Percentiles rank a stretch among this genome's conserved stretches.
phyloP scores from a whole-genome alignment of 148 eudicot species.

The Silene uniflora region DNA sequence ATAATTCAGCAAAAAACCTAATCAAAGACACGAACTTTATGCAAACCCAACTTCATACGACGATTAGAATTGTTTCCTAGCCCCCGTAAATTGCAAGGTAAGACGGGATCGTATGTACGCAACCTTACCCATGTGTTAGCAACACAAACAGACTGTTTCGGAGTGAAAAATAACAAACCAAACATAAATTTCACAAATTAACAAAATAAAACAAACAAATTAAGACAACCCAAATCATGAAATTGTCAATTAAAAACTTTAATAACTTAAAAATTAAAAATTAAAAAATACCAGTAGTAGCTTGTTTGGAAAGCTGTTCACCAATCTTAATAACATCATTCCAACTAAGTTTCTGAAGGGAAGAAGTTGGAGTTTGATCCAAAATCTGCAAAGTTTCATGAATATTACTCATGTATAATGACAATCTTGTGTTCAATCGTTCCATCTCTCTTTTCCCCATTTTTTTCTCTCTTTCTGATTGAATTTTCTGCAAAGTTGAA shows the following conservation, averaged over 20 bases:
- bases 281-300: slow-evolving; percentile 55
- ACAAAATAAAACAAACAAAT: neutral
- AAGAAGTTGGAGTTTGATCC: slow-evolving; percentile 60
- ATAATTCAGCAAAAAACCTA: neutral
- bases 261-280: neutral
- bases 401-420: slow-evolving; percentile 43
- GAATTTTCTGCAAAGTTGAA: neutral
- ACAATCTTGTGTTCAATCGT: slow-evolving; percentile 33
- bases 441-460: slow-evolving; percentile 48
- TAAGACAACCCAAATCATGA: neutral
- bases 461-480: slow-evolving; percentile 17
- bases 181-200: neutral
- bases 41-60: neutral
- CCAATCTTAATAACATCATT: slow-evolving; percentile 65
- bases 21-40: neutral
- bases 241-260: neutral
- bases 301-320: slow-evolving; percentile 81
- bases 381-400: slow-evolving; percentile 62
- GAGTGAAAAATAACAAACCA: neutral
- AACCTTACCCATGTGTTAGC: too few relatives aligned
- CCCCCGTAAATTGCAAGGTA: neutral
- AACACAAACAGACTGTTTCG: too few relatives aligned
- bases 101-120: too few relatives aligned
- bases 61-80: neutral
- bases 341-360: slow-evolving; percentile 67